Evolutionary conservation across 163 green algal genomes (phyloP).

Genomic region (Scenedesmus sp.): DNA sequence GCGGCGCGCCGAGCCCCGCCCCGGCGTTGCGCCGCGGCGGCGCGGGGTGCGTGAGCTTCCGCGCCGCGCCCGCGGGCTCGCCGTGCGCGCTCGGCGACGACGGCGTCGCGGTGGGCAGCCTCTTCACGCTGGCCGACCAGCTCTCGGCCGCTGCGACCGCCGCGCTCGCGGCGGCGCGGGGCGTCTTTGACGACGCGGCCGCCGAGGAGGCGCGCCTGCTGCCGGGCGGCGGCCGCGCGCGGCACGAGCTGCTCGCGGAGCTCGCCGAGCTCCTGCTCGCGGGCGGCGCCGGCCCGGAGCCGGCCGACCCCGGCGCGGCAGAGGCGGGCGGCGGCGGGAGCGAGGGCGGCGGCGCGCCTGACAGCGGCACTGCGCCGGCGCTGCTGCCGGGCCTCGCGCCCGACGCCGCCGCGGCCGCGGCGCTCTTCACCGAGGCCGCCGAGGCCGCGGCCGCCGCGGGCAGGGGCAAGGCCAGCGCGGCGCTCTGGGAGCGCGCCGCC

Average conservation of each 20-base stretch:
- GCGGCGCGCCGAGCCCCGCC: neutral
- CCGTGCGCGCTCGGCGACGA: neutral
- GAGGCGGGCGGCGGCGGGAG: too few relatives aligned
- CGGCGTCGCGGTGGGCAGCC: neutral
- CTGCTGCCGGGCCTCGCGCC: neutral
- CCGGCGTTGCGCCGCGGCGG: neutral
- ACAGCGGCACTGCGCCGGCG: too few relatives aligned
- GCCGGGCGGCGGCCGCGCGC: conserved; percentile 2
- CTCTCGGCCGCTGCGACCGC: neutral
- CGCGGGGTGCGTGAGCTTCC: neutral
- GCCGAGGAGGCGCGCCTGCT: neutral
- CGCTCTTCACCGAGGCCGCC: neutral
- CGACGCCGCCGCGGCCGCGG: conserved; percentile 11
- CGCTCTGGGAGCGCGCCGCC: neutral
- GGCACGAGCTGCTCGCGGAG: conserved; percentile 23
- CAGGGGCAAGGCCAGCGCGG: conserved; percentile 25
- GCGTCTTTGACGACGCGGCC: conserved; percentile 7
- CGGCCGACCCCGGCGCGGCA: too few relatives aligned
- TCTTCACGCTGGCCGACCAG: conserved; percentile 22
- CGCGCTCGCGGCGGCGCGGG: neutral
- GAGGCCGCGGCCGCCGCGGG: conserved; percentile 13
- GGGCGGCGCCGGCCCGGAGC: too few relatives aligned
- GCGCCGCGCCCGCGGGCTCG: neutral
- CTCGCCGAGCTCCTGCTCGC: conserved; percentile 25
- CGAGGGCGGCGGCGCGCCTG: too few relatives aligned